These are phyloP conservation scores for Venturia nashicola DNA, from an alignment of 2,329 filamentous ascomycete genomes.

Conservation along the genomic window DNA sequence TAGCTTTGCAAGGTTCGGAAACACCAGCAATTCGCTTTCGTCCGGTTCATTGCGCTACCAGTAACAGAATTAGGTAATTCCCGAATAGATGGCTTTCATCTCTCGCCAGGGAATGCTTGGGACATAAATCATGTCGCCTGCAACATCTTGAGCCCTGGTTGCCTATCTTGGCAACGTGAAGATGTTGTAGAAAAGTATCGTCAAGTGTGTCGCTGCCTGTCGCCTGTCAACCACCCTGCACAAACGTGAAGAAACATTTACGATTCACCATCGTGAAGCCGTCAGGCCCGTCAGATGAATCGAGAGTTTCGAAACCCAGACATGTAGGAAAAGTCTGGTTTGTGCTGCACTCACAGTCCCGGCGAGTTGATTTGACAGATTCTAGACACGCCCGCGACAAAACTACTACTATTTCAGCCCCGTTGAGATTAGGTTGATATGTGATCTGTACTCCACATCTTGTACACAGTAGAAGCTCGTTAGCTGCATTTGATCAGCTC, in stretches of 20 bases:
- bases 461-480: no score
- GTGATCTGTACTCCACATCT: neutral
- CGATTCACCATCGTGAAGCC: neutral
- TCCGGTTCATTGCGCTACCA: no score
- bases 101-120: no score
- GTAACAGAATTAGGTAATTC: no score
- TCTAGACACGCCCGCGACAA: neutral
- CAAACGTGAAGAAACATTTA: neutral
- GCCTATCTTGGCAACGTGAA: neutral
- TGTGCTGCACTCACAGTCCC: neutral
- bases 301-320: neutral
- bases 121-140: no score
- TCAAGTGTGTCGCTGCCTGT: neutral
- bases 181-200: neutral
- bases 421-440: neutral
- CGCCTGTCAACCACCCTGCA: neutral
- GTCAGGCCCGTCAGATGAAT: no score
- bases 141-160: neutral
- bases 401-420: neutral
- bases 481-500: neutral
- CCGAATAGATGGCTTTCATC: no score
- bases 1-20: no score
- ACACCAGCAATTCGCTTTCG: no score
- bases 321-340: neutral
- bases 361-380: neutral